These are phyloP conservation scores for Cercospora sojina DNA, from an alignment of 2,329 filamentous ascomycete species.

Conservation along the genomic window DNA sequence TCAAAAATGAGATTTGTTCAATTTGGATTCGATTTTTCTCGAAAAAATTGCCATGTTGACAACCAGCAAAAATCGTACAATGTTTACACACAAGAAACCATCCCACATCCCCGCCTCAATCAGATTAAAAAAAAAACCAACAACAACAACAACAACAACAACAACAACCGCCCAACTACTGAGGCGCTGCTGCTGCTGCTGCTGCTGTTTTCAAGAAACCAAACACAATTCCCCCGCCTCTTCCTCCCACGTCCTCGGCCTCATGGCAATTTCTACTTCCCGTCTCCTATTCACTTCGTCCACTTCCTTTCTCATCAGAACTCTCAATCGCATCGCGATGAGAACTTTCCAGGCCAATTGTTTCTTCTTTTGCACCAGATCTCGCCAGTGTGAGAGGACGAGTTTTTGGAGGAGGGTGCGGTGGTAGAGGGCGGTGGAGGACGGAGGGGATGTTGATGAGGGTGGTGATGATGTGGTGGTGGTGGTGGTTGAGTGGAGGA, in stretches of 20 bases:
- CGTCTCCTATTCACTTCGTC: neutral
- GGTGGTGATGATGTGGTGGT: neutral
- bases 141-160: too few relatives aligned
- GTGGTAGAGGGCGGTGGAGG: neutral
- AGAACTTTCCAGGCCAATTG: slow-evolving; percentile 11
- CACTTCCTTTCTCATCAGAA: neutral
- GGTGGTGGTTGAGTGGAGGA: neutral
- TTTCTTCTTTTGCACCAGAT: slow-evolving; percentile 1
- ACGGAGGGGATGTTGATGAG: neutral
- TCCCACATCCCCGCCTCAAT: too few relatives aligned
- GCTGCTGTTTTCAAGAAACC: neutral
- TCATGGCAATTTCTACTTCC: neutral
- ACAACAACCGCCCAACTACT: neutral
- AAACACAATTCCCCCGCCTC: slow-evolving; percentile 16
- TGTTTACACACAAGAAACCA: too few relatives aligned
- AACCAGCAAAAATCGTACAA: too few relatives aligned
- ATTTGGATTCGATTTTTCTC: too few relatives aligned
- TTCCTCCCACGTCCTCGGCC: slow-evolving; percentile 10
- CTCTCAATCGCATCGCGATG: slow-evolving; percentile 11
- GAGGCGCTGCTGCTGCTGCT: neutral
- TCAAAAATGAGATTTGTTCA: too few relatives aligned
- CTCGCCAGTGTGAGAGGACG: slow-evolving; percentile 5
- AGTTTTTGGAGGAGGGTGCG: slow-evolving; percentile 8
- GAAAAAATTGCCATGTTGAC: too few relatives aligned
- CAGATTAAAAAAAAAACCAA: too few relatives aligned